Base-by-base conservation (phyloP, 176 grass and related monocot species). In the Eragrostis curvula region DNA sequence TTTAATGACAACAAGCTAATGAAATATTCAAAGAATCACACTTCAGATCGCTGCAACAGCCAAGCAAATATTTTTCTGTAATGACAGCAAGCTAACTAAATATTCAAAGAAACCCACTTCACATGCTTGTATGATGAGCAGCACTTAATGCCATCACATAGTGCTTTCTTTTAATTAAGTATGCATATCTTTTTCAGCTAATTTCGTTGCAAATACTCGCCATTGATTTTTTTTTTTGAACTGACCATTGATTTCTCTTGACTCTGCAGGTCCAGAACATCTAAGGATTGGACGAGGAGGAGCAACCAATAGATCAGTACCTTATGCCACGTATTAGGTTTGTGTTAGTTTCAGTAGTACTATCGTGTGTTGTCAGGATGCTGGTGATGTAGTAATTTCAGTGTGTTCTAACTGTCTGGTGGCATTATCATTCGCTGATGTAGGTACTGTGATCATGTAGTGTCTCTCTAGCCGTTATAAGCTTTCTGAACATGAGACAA, bases 191-290 rank as follows among this genome's bases (percentile, higher is more conserved):
- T 50, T 47, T 71, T 70, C 10, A 27, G 25, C 11, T n/a, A 64
- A 53, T 1, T 53, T 53, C 70, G 0, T n/a, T n/a, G 1, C 51
- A 55, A 56, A 44, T 42, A 42, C 55, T 60, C 30, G n/a, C n/a
- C n/a, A n/a, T n/a, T n/a, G n/a, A n/a, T n/a, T n/a, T n/a, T n/a
- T n/a, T n/a, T n/a, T n/a, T n/a, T n/a, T n/a, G n/a, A n/a, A n/a
- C n/a, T n/a, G n/a, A n/a, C n/a, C 43, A 67, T 50, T 73, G 30
- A 16, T 66, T 49, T 72, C 21, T 12, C 13, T 71, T 65, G 43
- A 30, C 49, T 64, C 25, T 83, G 84, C 88, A 86, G 88, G 58
- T 61, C 44, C 43, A 61, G 46, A 24, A 74, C 44, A 73, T 60
- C 1, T 12, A 70, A 82, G 64, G 66, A 59, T 47, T 41, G 66